Conservation (phyloP, 1,284 basidiomycete genomes). For the Leccinum pachyderme region DNA sequence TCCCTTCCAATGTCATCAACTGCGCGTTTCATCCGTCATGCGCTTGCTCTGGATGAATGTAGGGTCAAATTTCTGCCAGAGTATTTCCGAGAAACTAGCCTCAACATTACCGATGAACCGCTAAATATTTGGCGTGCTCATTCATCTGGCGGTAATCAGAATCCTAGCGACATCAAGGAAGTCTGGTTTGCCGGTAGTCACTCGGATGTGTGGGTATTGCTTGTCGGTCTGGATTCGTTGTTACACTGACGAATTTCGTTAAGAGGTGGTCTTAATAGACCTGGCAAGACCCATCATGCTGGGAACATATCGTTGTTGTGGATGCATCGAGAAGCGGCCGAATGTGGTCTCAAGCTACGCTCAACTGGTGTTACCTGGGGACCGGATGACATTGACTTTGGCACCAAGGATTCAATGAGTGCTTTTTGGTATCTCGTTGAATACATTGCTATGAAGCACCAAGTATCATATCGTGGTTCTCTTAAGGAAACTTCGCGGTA, state of each 20-base stretch:
- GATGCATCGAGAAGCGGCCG: constrained; percentile 18
- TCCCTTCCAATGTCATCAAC: constrained; percentile 17
- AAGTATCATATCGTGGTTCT: constrained; percentile 9
- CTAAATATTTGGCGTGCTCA: background rate
- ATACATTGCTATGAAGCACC: constrained; percentile 9
- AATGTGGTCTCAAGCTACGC: constrained; percentile 7
- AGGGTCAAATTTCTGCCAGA: constrained; percentile 40
- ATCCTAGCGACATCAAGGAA: constrained; percentile 4
- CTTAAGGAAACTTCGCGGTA: constrained; percentile 3
- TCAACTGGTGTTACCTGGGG: constrained; percentile 8
- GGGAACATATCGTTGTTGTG: constrained; percentile 17
- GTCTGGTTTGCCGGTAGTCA: constrained; percentile 27
- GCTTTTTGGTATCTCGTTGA: constrained; percentile 13
- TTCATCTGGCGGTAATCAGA: background rate
- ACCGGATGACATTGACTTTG: constrained; percentile 11
- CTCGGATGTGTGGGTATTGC: constrained; percentile 23
- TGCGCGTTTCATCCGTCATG: constrained; percentile 36
- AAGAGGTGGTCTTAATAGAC: constrained; percentile 10
- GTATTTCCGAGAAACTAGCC: constrained; percentile 17
- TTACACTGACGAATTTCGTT: background rate
- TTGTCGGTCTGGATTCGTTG: background rate
- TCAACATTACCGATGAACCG: background rate
- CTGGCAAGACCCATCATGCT: constrained; percentile 3
- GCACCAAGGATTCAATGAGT: constrained; percentile 15
- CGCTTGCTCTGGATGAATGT: constrained; percentile 36